Evolutionary conservation across 352 stramenopile species (phyloP).

Genomic region (Saprolegnia parasitica): DNA sequence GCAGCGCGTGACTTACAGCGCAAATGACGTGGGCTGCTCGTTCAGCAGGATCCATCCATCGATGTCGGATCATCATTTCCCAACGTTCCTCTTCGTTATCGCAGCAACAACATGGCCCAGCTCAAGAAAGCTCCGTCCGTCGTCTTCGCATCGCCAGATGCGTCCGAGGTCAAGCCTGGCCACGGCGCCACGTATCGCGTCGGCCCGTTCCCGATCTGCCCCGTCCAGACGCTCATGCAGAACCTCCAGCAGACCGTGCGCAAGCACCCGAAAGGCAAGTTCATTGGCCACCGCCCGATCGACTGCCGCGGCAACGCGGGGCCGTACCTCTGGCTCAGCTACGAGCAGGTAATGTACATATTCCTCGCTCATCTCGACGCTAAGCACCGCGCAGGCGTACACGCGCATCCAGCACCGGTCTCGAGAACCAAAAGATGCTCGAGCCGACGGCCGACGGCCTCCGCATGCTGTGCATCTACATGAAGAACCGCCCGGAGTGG

Average conservation of each 20-base stretch:
- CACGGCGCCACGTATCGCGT: slow-evolving; percentile 19
- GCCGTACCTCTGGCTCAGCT: slow-evolving; percentile 52
- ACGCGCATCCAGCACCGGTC: slow-evolving; percentile 11
- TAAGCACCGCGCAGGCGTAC: slow-evolving; percentile 38
- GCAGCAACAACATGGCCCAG: not conserved
- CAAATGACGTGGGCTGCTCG: too few relatives aligned
- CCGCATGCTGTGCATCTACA: slow-evolving; percentile 74
- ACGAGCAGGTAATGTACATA: slow-evolving; percentile 47
- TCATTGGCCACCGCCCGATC: slow-evolving; percentile 52
- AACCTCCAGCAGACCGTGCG: slow-evolving; percentile 31
- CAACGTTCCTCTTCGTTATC: slow-evolving; percentile 12
- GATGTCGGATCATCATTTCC: not conserved
- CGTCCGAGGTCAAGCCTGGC: slow-evolving; percentile 2
- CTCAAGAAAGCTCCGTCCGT: not conserved
- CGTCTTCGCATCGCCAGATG: not conserved
- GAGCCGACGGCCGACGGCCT: slow-evolving; percentile 33
- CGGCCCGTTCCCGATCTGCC: not conserved
- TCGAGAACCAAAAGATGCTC: slow-evolving; percentile 17
- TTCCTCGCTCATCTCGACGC: slow-evolving; percentile 58
- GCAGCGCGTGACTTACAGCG: too few relatives aligned
- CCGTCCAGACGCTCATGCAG: slow-evolving; percentile 32
- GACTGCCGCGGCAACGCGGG: slow-evolving; percentile 34
- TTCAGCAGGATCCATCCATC: too few relatives aligned
- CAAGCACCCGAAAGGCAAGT: slow-evolving; percentile 32
- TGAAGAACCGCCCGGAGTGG: slow-evolving; percentile 89